Evolutionary conservation across 495 filamentous ascomycete species (phyloP).

Genomic region (Halenospora varia): DNA sequence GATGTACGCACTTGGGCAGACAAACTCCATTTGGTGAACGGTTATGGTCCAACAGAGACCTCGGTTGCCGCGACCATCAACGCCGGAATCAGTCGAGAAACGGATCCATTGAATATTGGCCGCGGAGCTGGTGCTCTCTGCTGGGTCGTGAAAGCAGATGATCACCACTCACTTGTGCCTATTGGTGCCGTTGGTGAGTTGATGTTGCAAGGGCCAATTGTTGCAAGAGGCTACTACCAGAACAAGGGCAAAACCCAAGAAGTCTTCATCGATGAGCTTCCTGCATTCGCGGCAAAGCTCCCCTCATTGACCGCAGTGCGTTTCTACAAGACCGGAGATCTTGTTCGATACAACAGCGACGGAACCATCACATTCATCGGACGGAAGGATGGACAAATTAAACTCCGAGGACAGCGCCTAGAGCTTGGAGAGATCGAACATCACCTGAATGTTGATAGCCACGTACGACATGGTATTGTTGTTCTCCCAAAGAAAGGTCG

Average conservation of each 20-base stretch:
- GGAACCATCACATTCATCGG: slow-evolving; percentile 35
- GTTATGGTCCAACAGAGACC: slow-evolving; percentile 50
- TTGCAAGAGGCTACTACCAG: slow-evolving; percentile 45
- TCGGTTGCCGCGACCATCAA: slow-evolving; percentile 23
- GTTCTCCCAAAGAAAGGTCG: neutral
- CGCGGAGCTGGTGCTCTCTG: slow-evolving; percentile 34
- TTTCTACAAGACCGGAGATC: slow-evolving; percentile 49
- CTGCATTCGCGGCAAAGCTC: neutral
- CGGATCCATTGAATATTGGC: slow-evolving; percentile 15
- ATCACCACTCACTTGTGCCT: slow-evolving; percentile 48
- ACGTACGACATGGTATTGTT: neutral
- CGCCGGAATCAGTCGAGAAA: slow-evolving; percentile 35
- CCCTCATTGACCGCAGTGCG: slow-evolving; percentile 29
- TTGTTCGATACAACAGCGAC: slow-evolving; percentile 24
- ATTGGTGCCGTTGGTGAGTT: slow-evolving; percentile 58
- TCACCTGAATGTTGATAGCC: slow-evolving; percentile 22
- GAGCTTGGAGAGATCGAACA: slow-evolving; percentile 40
- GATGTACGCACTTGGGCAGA: slow-evolving; percentile 49
- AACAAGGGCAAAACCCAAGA: neutral
- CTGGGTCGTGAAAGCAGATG: slow-evolving; percentile 54
- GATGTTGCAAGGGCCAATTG: slow-evolving; percentile 53
- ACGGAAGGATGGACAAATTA: slow-evolving; percentile 28
- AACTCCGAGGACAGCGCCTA: slow-evolving; percentile 29
- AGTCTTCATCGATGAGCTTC: no score
- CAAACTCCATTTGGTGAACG: slow-evolving; percentile 45